Conservation (phyloP, 148 eudicot species). For the Tetragonia tetragonoides region DNA sequence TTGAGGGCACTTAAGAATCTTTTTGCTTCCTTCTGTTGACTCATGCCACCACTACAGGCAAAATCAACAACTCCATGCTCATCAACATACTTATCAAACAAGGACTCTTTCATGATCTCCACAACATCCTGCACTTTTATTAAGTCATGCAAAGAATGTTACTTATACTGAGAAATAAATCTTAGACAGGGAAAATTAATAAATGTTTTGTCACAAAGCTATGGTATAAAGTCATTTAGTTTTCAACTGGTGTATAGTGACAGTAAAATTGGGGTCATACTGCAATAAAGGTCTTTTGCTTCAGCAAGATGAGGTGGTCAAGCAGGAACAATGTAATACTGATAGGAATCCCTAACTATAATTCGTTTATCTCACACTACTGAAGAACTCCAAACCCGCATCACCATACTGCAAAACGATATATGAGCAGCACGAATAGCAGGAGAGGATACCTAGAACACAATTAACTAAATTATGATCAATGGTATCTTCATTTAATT, state of each 20-base stretch:
- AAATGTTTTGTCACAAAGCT: background rate
- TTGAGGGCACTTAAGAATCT: slow-evolving; percentile 87
- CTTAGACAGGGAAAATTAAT: background rate
- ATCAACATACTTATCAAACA: slow-evolving; percentile 87
- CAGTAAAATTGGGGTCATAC: background rate
- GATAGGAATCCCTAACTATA: background rate
- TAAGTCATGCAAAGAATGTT: slow-evolving; percentile 5
- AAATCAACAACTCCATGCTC: slow-evolving; percentile 90
- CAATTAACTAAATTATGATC: background rate
- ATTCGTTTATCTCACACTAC: slow-evolving; percentile 2
- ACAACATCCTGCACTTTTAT: slow-evolving; percentile 71
- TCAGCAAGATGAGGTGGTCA: background rate
- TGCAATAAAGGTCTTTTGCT: background rate
- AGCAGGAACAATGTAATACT: background rate
- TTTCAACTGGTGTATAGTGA: background rate
- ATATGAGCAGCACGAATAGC: background rate
- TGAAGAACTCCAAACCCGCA: background rate
- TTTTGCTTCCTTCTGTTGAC: slow-evolving; percentile 95
- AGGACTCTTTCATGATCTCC: slow-evolving; percentile 96
- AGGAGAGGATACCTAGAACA: background rate
- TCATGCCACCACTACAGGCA: slow-evolving; percentile 98
- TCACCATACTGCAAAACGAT: background rate
- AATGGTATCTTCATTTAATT: background rate
- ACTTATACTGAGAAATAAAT: background rate
- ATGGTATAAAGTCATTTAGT: background rate